Base-by-base conservation (phyloP, 306 rosid genomes). In the Fragaria iinumae region DNA sequence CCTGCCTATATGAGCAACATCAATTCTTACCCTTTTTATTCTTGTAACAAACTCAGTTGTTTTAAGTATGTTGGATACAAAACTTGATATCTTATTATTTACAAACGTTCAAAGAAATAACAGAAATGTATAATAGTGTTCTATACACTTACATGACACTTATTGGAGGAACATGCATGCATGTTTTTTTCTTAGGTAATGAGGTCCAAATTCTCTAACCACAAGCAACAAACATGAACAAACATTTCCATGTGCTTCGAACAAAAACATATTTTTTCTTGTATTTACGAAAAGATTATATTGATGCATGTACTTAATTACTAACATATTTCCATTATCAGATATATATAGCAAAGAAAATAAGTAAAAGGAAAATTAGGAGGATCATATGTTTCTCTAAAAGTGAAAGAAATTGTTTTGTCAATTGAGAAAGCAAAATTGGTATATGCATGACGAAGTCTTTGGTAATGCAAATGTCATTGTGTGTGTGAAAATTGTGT, bases 171-270 rank as follows among this genome's bases (percentile, higher is more conserved):
- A 65, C 70, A 36, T 65, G 70, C 25, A 36, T 65, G 70, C 44
- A 62, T 29, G 67, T 14, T 29, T 62, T 62, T 23, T 62, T 17
- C 32, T 29, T 29, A 13, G 39, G 43, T 29, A 62, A n/a, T 23
- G 64, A 59, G 43, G 41, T 10, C 21, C 67, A 62, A 62, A 62
- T 32, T n/a, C 67, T 12, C 67, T 3, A 62, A 62, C 67, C 67
- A 62, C 43, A 29, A 62, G 67, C 67, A 62, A 29, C 43, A 62
- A 62, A 62, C 66, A 60, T 60, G 66, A 60, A 60, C 27, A 5
- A 27, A 60, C 67, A 60, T 27, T 5, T 5, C 10, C 39, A 65
- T 65, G 69, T 38, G 41, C 25, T 16, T 34, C 7, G 44, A 64
- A 34, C 6, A 0, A 63, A 14, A 63, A 63, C 3, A 27, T 1